A percentile compares a stretch with the other conserved stretches of the same genome.
Conservation (phyloP, 2,329 filamentous ascomycete genomes). For the Aspergillus glaucus region DNA sequence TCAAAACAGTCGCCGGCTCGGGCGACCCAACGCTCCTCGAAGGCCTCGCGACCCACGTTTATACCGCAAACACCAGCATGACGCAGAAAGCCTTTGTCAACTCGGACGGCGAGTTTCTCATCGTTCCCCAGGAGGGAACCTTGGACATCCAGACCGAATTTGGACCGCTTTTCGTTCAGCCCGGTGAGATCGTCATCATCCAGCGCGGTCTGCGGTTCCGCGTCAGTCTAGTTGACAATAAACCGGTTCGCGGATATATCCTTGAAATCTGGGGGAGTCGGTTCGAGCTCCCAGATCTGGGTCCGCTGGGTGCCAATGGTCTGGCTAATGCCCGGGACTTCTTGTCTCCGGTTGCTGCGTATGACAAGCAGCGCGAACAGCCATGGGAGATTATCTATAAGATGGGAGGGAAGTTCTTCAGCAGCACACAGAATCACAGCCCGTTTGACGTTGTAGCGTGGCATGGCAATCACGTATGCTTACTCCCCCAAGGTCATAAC, state of each 20-base stretch:
- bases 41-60: slow-evolving; percentile 52
- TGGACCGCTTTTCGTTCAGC: slow-evolving; percentile 57
- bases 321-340: slow-evolving; percentile 63
- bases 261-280: slow-evolving; percentile 61
- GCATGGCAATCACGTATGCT: slow-evolving; percentile 57
- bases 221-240: slow-evolving; percentile 51
- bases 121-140: slow-evolving; percentile 59
- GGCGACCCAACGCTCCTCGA: slow-evolving; percentile 53
- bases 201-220: slow-evolving; percentile 60
- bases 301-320: slow-evolving; percentile 60
- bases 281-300: slow-evolving; percentile 61
- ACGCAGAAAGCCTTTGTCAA: slow-evolving; percentile 52
- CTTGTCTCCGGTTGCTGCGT: slow-evolving; percentile 53
- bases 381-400: slow-evolving; percentile 57
- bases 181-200: slow-evolving; percentile 62
- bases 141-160: slow-evolving; percentile 65
- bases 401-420: slow-evolving; percentile 56
- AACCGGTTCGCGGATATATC: slow-evolving; percentile 59
- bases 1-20: slow-evolving; percentile 50
- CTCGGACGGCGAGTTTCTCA: slow-evolving; percentile 60
- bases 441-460: slow-evolving; percentile 68
- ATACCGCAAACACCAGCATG: slow-evolving; percentile 52
- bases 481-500: background rate
- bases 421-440: slow-evolving; percentile 56
- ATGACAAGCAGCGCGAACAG: slow-evolving; percentile 48